Conservation (phyloP, 75 land plant species). For the Selaginella tamariscina region DNA sequence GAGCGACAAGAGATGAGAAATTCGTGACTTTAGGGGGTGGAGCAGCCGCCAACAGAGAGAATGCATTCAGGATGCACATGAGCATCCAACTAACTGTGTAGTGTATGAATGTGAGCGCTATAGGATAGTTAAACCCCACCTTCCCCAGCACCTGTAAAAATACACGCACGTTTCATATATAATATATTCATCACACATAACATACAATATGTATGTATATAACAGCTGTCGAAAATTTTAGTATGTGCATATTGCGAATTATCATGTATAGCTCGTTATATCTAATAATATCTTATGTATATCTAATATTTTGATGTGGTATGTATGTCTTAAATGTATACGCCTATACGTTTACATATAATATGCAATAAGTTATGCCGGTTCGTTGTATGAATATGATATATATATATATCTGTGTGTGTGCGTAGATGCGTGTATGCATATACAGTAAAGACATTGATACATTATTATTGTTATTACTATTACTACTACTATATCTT, state of each 20-base stretch:
- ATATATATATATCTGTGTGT: background rate
- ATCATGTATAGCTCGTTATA: no score
- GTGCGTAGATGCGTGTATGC: background rate
- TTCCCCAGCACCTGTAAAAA: constrained; percentile 61
- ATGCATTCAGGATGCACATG: constrained; percentile 51
- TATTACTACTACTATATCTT: background rate
- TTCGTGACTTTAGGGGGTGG: constrained; percentile 58
- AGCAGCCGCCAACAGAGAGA: constrained; percentile 57
- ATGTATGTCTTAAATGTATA: no score
- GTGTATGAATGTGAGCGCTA: constrained; percentile 64
- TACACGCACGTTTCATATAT: no score
- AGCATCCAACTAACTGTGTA: constrained; percentile 59
- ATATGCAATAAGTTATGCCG: no score
- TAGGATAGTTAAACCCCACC: constrained; percentile 72
- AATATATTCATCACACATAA: no score
- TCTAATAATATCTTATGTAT: no score
- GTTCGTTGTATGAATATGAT: background rate
- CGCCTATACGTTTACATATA: no score
- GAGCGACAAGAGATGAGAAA: constrained; percentile 39
- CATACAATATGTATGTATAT: no score
- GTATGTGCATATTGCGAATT: no score
- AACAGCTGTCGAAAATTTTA: no score
- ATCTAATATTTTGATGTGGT: no score
- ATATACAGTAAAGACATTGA: background rate
- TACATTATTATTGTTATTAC: background rate